phyloP scores from a whole-genome alignment of 2,329 filamentous ascomycete species.

The Eutypa lata region DNA sequence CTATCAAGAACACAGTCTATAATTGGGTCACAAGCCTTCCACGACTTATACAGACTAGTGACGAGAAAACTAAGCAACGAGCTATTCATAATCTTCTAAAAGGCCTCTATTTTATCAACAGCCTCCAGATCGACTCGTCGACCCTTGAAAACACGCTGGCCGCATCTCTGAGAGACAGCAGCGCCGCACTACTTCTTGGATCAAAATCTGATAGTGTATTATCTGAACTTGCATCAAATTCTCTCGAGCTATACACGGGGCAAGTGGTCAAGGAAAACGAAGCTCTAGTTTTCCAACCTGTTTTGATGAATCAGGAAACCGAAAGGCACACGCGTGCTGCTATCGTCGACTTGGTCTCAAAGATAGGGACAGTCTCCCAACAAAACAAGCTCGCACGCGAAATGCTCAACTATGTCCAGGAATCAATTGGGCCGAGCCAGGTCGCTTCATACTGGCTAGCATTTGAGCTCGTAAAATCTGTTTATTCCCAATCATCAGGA shows the following conservation, averaged over 20 bases:
- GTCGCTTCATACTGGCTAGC: slow-evolving; percentile 79
- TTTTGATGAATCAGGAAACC: slow-evolving; percentile 63
- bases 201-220: slow-evolving; percentile 29
- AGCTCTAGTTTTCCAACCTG: slow-evolving; percentile 49
- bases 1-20: slow-evolving; percentile 69
- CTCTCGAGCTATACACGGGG: slow-evolving; percentile 26
- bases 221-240: slow-evolving; percentile 29
- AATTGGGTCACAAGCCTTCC: slow-evolving; percentile 80
- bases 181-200: slow-evolving; percentile 44
- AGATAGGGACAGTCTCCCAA: slow-evolving; percentile 54
- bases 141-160: slow-evolving; percentile 66
- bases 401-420: slow-evolving; percentile 62
- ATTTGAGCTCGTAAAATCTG: slow-evolving; percentile 65
- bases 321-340: slow-evolving; percentile 60
- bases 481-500: slow-evolving; percentile 47
- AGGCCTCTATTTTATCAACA: slow-evolving; percentile 63
- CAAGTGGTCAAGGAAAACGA: slow-evolving; percentile 20
- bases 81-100: slow-evolving; percentile 75
- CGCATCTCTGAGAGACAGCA: slow-evolving; percentile 70
- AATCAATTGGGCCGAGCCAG: slow-evolving; percentile 54
- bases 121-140: slow-evolving; percentile 61
- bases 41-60: slow-evolving; percentile 76
- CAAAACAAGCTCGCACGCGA: slow-evolving; percentile 60
- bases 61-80: slow-evolving; percentile 72
- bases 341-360: slow-evolving; percentile 55